Evolutionary conservation across 1,284 basidiomycete genomes (phyloP).

Genomic region (Trichosporon sp.): DNA sequence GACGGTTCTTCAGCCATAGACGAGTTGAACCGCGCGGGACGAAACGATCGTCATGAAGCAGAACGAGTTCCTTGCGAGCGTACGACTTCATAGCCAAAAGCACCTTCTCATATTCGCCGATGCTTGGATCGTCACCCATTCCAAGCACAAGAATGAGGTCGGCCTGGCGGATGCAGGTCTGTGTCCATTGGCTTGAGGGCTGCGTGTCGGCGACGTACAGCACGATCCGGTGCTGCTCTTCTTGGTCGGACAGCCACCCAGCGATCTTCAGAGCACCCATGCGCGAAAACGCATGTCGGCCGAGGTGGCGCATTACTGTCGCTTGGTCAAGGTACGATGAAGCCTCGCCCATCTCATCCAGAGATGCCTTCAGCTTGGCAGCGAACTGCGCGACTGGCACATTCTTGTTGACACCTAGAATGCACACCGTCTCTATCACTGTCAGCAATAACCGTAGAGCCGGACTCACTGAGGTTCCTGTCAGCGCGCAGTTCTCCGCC

Average conservation of each 20-base stretch:
- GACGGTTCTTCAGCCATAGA: constrained; percentile 93
- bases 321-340: constrained; percentile 88
- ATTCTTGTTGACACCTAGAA: constrained; percentile 59
- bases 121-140: constrained; percentile 82
- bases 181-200: constrained; percentile 90
- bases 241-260: constrained; percentile 90
- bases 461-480: constrained; percentile 80
- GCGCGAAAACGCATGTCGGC: constrained; percentile 83
- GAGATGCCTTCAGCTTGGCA: constrained; percentile 74
- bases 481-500: constrained; percentile 63
- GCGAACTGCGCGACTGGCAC: constrained; percentile 85
- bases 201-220: constrained; percentile 91
- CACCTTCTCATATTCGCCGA: constrained; percentile 90
- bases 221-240: constrained; percentile 80
- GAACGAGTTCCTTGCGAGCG: constrained; percentile 90
- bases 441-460: background rate
- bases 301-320: constrained; percentile 80
- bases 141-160: constrained; percentile 95
- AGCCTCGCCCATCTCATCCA: constrained; percentile 81
- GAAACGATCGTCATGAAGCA: constrained; percentile 86
- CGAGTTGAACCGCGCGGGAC: constrained; percentile 88
- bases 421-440: constrained; percentile 43
- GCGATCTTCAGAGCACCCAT: constrained; percentile 93
- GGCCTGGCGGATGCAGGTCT: constrained; percentile 93
- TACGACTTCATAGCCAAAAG: constrained; percentile 87